A percentile compares a stretch with the other conserved stretches of the same genome.
phyloP scores from a whole-genome alignment of 2,329 filamentous ascomycete genomes.

The Aureobasidium sp. region DNA sequence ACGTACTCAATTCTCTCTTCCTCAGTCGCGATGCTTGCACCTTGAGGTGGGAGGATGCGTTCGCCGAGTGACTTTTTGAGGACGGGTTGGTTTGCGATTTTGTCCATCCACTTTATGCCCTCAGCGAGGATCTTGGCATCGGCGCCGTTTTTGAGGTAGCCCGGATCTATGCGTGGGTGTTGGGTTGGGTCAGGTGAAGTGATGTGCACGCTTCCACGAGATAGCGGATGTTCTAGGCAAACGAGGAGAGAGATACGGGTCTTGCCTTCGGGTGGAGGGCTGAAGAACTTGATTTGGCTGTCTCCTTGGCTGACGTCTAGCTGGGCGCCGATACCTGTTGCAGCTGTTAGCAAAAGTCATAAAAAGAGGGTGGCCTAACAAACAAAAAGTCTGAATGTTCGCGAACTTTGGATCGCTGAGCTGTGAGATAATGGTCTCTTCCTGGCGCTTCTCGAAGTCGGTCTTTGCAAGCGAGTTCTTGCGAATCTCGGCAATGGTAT shows the following conservation, averaged over 20 bases:
- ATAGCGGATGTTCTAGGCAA: conserved; percentile 26
- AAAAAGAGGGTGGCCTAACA: conserved; percentile 14
- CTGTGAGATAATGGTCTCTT: conserved; percentile 28
- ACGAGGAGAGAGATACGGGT: conserved; percentile 26
- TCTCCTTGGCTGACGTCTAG: conserved; percentile 26
- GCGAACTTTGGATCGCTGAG: conserved; percentile 29
- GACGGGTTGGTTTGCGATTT: conserved; percentile 38
- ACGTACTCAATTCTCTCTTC: conserved; percentile 26
- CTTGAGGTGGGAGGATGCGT: conserved; percentile 29
- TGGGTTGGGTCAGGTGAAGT: conserved; percentile 21
- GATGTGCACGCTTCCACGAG: conserved; percentile 28
- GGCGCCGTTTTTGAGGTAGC: conserved; percentile 26
- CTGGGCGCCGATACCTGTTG: conserved; percentile 24
- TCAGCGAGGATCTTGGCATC: conserved; percentile 29
- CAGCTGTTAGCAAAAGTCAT: neutral
- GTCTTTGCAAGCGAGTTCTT: conserved; percentile 30
- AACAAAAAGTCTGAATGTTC: conserved; percentile 32
- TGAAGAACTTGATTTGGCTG: conserved; percentile 28
- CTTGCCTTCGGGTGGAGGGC: conserved; percentile 27
- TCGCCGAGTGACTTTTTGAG: conserved; percentile 37
- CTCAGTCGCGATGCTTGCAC: conserved; percentile 22
- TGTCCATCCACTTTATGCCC: conserved; percentile 33
- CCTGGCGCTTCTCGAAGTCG: conserved; percentile 31
- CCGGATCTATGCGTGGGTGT: conserved; percentile 29
- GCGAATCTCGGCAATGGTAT: conserved; percentile 27